These are phyloP conservation scores for Parafenestella ontariensis DNA, from an alignment of 2,329 filamentous ascomycete species.

Conservation along the genomic window DNA sequence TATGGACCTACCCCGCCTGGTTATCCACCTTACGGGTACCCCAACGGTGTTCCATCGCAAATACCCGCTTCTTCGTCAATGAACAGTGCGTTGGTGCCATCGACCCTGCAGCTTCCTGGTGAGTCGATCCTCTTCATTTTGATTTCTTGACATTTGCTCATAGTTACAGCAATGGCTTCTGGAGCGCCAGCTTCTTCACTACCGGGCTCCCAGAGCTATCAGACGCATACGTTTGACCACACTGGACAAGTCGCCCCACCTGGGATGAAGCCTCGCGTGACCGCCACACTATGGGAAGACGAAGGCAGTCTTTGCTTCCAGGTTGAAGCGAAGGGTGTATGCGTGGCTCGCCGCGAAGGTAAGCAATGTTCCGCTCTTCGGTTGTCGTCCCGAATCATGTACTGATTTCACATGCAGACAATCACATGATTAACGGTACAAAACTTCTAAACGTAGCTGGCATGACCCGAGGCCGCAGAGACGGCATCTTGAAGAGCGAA, in stretches of 20 bases:
- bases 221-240: constrained; percentile 72
- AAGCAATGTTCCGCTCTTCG: constrained; percentile 16
- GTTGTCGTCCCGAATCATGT: neutral
- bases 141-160: constrained; percentile 10
- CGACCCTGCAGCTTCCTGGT: constrained; percentile 72
- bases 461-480: constrained; percentile 94
- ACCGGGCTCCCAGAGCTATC: constrained; percentile 42
- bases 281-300: constrained; percentile 97
- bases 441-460: constrained; percentile 96
- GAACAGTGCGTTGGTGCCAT: constrained; percentile 68
- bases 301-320: constrained; percentile 98
- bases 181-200: constrained; percentile 37
- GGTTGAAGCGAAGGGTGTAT: constrained; percentile 94
- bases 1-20: constrained; percentile 67
- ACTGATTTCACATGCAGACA: constrained; percentile 65
- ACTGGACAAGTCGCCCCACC: constrained; percentile 93
- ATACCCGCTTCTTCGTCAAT: constrained; percentile 75
- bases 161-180: constrained; percentile 41
- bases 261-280: constrained; percentile 95
- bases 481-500: constrained; percentile 97
- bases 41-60: constrained; percentile 77
- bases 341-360: constrained; percentile 94
- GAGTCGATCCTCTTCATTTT: constrained; percentile 25
- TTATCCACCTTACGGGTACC: constrained; percentile 76
- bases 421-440: constrained; percentile 99